These are phyloP conservation scores for Hirschioporus abietinus DNA, from an alignment of 768 basidiomycete species.

Conservation along the genomic window DNA sequence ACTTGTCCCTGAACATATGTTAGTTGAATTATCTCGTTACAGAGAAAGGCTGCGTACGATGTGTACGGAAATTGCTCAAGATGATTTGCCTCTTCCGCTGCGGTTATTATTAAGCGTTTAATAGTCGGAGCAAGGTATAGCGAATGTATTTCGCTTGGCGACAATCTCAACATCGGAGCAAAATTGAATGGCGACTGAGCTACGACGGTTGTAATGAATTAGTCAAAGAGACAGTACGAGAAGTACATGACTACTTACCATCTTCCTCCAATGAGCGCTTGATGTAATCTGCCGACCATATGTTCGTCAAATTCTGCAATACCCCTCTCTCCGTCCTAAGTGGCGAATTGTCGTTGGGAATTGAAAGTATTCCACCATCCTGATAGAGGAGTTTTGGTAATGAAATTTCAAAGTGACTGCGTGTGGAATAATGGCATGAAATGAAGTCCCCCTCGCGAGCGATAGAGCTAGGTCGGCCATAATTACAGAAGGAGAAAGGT, in stretches of 20 bases:
- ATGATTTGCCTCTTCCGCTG: constrained; percentile 37
- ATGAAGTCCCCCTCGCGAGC: constrained; percentile 85
- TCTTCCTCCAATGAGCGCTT: constrained; percentile 60
- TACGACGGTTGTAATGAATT: constrained; percentile 12
- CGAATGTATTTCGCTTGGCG: constrained; percentile 59
- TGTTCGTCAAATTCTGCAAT: constrained; percentile 70
- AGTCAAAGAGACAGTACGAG: constrained; percentile 5
- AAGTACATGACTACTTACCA: constrained; percentile 35
- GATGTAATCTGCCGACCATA: constrained; percentile 87
- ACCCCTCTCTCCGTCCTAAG: constrained; percentile 48
- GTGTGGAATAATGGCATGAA: constrained; percentile 77
- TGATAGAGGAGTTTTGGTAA: constrained; percentile 74
- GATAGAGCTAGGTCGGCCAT: constrained; percentile 76
- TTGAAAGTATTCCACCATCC: constrained; percentile 66
- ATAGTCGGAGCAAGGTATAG: constrained; percentile 60
- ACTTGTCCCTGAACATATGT: constrained; percentile 40
- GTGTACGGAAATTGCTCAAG: constrained; percentile 38
- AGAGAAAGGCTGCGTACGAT: constrained; percentile 32
- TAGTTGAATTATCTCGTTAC: constrained; percentile 18
- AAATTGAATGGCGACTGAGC: constrained; percentile 71
- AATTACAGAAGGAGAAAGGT: constrained; percentile 84
- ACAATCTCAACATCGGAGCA: constrained; percentile 58
- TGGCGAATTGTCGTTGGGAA: constrained; percentile 53
- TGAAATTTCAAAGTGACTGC: constrained; percentile 76
- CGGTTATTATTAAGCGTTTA: constrained; percentile 43